Conservation (phyloP, 1,284 basidiomycete species). For the Clitocybe nebularis region DNA sequence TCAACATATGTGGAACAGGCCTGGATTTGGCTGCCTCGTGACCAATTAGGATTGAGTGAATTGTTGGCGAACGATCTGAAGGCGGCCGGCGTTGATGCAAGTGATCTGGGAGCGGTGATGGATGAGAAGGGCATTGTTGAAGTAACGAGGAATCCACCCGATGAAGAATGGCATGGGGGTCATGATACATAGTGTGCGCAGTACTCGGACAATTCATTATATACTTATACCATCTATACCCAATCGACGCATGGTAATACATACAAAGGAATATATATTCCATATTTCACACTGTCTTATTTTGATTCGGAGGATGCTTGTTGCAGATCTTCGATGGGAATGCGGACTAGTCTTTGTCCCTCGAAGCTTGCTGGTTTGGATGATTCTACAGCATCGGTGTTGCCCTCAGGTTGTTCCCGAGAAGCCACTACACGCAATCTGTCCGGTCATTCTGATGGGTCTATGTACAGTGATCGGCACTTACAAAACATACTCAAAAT, state of each 20-base stretch:
- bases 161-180: conserved; percentile 43
- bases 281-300: conserved; percentile 7
- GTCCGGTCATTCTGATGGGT: too few species aligned
- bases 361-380: conserved; percentile 24
- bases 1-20: conserved; percentile 58
- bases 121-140: conserved; percentile 49
- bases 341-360: conserved; percentile 52
- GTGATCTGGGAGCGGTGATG: conserved; percentile 48
- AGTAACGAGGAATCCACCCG: conserved; percentile 46
- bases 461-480: too few species aligned
- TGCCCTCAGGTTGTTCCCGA: conserved; percentile 28
- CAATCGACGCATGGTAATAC: not conserved
- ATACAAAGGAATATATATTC: too few species aligned
- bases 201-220: conserved; percentile 3
- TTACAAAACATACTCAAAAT: conserved; percentile 65
- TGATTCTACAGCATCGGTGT: conserved; percentile 19
- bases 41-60: conserved; percentile 53
- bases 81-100: conserved; percentile 38
- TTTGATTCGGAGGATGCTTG: conserved; percentile 1
- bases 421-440: conserved; percentile 35
- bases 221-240: not conserved
- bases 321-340: conserved; percentile 51
- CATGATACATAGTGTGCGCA: conserved; percentile 24
- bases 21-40: conserved; percentile 64
- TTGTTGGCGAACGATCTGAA: conserved; percentile 47